Conservation (phyloP, 805 yeast species). For the Saccharomycodes ludwigii region DNA sequence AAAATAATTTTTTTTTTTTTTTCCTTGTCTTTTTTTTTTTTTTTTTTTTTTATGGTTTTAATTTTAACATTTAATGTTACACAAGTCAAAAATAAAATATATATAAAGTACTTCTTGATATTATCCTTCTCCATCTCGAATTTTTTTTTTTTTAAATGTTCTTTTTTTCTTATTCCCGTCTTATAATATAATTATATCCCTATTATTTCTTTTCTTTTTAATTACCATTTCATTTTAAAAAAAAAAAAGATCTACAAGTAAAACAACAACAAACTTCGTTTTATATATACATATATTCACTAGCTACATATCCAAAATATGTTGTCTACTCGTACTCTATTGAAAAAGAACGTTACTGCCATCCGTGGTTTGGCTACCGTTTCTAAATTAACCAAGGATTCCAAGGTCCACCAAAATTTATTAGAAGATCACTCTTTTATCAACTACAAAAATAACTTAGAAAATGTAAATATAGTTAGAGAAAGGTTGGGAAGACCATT, state of each 20-base stretch:
- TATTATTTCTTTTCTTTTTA: not conserved
- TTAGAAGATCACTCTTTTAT: constrained; percentile 76
- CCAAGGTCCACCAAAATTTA: constrained; percentile 70
- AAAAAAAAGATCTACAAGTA: not conserved
- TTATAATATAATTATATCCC: no score
- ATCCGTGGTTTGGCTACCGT: constrained; percentile 30
- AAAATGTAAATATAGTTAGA: constrained; percentile 77
- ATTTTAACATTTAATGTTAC: no score
- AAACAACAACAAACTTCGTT: constrained; percentile 1
- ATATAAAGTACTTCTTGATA: no score
- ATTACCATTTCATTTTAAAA: not conserved
- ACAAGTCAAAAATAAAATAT: no score
- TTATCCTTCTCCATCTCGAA: no score
- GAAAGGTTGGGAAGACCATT: constrained; percentile 76
- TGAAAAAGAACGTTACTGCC: constrained; percentile 12
- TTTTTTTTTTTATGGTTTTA: no score
- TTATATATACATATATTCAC: constrained; percentile 1
- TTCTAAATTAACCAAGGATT: constrained; percentile 40
- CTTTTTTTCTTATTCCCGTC: no score
- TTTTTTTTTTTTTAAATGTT: no score
- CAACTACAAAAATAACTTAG: constrained; percentile 82
- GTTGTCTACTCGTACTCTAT: constrained; percentile 23
- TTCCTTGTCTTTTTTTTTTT: no score
- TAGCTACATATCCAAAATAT: constrained; percentile 8
- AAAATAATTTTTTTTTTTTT: no score